Base-by-base conservation (phyloP, 345 rosid species). In the Aquilaria malaccensis region DNA sequence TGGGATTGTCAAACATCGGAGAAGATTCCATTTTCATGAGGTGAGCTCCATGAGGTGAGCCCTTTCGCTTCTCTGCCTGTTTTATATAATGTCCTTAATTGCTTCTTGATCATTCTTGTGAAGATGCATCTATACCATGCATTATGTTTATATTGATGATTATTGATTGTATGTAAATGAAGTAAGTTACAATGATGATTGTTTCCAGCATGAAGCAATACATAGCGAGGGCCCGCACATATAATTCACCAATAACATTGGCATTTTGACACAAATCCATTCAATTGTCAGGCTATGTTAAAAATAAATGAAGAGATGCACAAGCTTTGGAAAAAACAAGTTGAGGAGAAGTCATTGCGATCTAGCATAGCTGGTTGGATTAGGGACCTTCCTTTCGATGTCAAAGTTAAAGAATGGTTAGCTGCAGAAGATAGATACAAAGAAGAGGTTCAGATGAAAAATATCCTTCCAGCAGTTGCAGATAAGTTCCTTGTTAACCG, bases 381-480 rank as follows among this genome's bases (percentile, higher is more conserved):
- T 60, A 76, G 64, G 82, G 85, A 80, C 76, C 97, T 87, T 65
- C 91, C 97, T 52, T 79, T 92, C 69, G 98, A 92, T 81, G 66
- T 66, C 51, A 87, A 82, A 83, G 79, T 87, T 61, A 92, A 82
- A 74, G 93, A 92, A 52, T 92, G 98, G 98, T 56, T 92, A 68
- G 98, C 82, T 58, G 91, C 81, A 30, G 96, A 92, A 79, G 97
- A 92, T 58, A 85, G 71, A 66, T 92, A 92, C 74, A 89, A 87
- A 83, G 81, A 80, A 75, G 91, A 89, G 45, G 70, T 81, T 63
- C 88, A 85, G 69, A 76, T 92, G 85, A 85, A 84, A 76, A 80
- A 85, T 52, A 92, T 89, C 70, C 98, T 93, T 72, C 91, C 87
- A 31, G 85, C 89, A 56, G 94, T 93, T 37, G 98, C 98, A 52